Evolutionary conservation across 768 basidiomycete species (phyloP), one percentile per base, ranked within the genome.

Genomic region (Auricularia cornea): DNA sequence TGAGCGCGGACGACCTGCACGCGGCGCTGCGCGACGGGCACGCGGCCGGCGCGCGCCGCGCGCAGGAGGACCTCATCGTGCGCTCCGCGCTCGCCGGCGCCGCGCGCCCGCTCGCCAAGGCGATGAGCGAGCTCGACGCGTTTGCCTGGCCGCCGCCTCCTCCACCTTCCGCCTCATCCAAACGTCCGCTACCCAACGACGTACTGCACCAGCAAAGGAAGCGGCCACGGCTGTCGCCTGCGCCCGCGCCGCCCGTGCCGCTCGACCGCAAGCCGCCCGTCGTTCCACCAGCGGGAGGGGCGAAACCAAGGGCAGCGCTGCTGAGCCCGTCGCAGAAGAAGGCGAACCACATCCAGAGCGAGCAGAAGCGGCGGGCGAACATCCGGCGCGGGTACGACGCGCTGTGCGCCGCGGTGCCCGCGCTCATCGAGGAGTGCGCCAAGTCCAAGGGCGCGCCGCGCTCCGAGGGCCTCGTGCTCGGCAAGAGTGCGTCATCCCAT

Each of bases 351-450:
- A 96, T 97, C 67, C 89, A 92, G 68, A 90, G 88, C 2, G 94
- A 97, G 76, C 93, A 96, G 77, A 95, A 95, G 73, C 86, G 94
- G 29, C 84, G 94, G 33, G 92, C 92, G 16, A 94, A 94, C 69
- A 96, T 97, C 60, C 82, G 92, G 12, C 77, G 86, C 41, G 94
- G 93, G 12, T 96, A 96, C 71, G 94, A 95, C 68, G 86, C 88
- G 6, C 79, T 97, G 0, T 94, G 93, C 69, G 87, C 88, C 29
- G 84, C 85, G 30, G 87, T 97, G 0, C 94, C 94, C 11, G 79
- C 90, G 2, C 79, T 97, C 40, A 76, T 87, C 20, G 92, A 91
- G 68, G 92, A 61, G 60, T 48, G 48, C 26, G 18, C 11, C 35
- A 31, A 48, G 3, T 86, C 89, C 68, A 85, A 84, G 74, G 67